A percentile compares a stretch with the other conserved stretches of the same genome.
phyloP scores from a whole-genome alignment of 495 filamentous ascomycete genomes.

The Chaetomidium leptoderma region DNA sequence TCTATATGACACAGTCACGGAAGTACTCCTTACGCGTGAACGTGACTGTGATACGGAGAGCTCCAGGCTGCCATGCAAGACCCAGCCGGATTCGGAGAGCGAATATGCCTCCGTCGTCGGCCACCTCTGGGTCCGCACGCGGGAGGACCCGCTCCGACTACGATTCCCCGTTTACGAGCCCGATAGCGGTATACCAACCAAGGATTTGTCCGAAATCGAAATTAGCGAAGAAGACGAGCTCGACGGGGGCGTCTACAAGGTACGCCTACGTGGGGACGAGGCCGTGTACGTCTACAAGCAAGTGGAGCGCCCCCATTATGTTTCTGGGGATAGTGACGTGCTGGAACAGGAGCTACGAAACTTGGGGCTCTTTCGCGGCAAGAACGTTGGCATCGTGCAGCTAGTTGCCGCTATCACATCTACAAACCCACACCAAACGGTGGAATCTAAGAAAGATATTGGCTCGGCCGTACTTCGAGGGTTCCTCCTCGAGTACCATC shows the following conservation, averaged over 20 bases:
- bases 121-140: not conserved
- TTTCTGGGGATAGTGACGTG: not conserved
- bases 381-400: not conserved
- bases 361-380: not conserved
- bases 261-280: not conserved
- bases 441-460: not conserved
- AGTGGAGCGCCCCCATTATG: not conserved
- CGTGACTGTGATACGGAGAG: not conserved
- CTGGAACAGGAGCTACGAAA: slow-evolving; percentile 7
- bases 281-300: slow-evolving; percentile 5
- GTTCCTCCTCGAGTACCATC: slow-evolving; percentile 5
- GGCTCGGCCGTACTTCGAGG: not conserved
- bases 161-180: not conserved
- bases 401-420: not conserved
- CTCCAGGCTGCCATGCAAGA: not conserved
- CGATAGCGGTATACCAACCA: not conserved
- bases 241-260: not conserved
- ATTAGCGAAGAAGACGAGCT: not conserved
- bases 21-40: not conserved
- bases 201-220: not conserved
- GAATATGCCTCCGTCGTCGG: not conserved
- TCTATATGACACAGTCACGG: not conserved
- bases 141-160: not conserved
- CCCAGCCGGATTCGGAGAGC: not conserved
- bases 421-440: not conserved